Evolutionary conservation across 176 grass and related monocot genomes (phyloP), one percentile per base, ranked within the genome.

Genomic region (Eragrostis nindensis): DNA sequence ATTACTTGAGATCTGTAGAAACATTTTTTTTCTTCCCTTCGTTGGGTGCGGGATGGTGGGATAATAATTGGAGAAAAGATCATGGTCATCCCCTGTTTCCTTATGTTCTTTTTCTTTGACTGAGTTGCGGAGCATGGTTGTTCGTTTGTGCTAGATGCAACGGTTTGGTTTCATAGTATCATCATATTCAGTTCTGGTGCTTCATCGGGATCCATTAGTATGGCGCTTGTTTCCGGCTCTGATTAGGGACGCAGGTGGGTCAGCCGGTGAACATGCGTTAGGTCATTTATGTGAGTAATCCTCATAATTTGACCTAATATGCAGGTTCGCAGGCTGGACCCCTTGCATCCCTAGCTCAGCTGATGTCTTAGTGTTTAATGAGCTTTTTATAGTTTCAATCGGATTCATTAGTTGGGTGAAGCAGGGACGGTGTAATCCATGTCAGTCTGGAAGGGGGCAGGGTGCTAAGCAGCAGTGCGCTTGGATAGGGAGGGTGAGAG

Each of bases 331-430:
- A 4, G 32, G 32, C 32, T 36, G 32, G 4, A 36, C 32, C 32
- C 1, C 32, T 36, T 36, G 32, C 32, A 36, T 36, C 32, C 32
- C 43, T 0, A 14, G 54, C 55, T 48, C 27, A n/a, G 24, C 17
- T 83, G 40, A 24, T 61, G 5, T 5, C 14, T 52, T 42, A 53
- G 30, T 17, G 56, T 49, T 68, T 27, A 30, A 39, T 49, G 67
- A 36, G 26, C 76, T 65, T 73, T 32, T 66, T 44, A 46, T n/a
- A n/a, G n/a, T 79, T 71, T 12, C 30, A 62, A 19, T 48, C 52
- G 46, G 21, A 18, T 19, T 25, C 43, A 14, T 19, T 38, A 15
- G 4, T 26, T 54, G 30, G 32, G 32, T 1, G 32, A 36, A 36
- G 32, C 32, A 36, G 32, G 32, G 32, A 36, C 4, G 32, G 32